Evolutionary conservation across 2,329 filamentous ascomycete genomes (phyloP), one percentile per base, ranked within the genome.

Genomic region (Scytalidium sp.): DNA sequence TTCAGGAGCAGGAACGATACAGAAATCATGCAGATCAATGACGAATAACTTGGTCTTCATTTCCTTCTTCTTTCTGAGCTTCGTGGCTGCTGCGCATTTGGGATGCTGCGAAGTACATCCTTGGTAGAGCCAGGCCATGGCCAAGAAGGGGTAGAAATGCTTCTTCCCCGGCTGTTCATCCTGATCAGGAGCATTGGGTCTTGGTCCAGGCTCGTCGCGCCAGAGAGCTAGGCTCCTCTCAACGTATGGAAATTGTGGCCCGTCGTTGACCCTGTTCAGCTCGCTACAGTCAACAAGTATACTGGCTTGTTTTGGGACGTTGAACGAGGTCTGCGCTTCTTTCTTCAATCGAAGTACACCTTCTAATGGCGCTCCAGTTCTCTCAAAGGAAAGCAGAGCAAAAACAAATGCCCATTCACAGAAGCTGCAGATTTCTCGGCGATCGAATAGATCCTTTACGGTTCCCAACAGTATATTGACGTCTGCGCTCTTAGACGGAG

Each of bases 11-110:
- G 19, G 27, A 13, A 53, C 29, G 7, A 53, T 44, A 21, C 50
- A 50, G 9, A 23, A 20, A 19, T 47, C 41, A 13, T 47, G 23
- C 13, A 50, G 17, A 45, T 53, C 47, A 19, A 53, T 53, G 13
- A 53, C 32, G 13, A 36, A 36, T 15, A 36, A n/a, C 32, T 8
- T 36, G 5, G 32, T 36, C 15, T 36, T 36, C 32, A 36, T 36
- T 4, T 5, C 8, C 13, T 36, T 36, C 32, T 36, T 36, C 15
- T 36, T n/a, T n/a, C 32, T 7, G 25, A 29, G 25, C 7, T 13
- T 8, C 32, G 32, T 36, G 5, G 32, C 32, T 10, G 32, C 32
- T n/a, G 32, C 15, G 13, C 32, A 36, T 15, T 36, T 36, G 13
- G 32, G 32, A 36, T 36, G 32, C 32, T 36, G 32, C 5, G 7